These are phyloP conservation scores for Plasmodium adleri DNA, from an alignment of 169 alveolate genomes.

Conservation along the genomic window DNA sequence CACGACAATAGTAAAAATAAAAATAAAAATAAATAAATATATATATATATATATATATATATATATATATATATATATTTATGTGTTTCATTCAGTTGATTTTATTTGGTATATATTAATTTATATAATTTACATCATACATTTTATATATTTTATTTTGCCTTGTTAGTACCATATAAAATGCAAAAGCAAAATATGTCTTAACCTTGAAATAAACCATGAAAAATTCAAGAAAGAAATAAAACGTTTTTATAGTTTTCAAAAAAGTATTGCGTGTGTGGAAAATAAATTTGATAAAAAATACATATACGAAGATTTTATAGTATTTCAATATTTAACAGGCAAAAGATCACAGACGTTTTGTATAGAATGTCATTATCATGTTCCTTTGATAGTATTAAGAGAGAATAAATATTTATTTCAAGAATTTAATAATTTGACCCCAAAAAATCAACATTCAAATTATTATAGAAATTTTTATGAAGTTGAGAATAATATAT, in stretches of 20 bases:
- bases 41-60: slow-evolving; percentile 1
- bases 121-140: no score
- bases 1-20: slow-evolving; percentile 43
- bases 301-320: slow-evolving; percentile 51
- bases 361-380: slow-evolving; percentile 53
- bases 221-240: slow-evolving; percentile 40
- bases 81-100: background rate
- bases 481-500: slow-evolving; percentile 48
- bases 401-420: slow-evolving; percentile 61
- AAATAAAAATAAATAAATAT: background rate
- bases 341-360: slow-evolving; percentile 41
- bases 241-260: background rate
- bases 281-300: slow-evolving; percentile 30
- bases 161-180: slow-evolving; percentile 50
- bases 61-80: slow-evolving; percentile 7
- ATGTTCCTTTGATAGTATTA: slow-evolving; percentile 45
- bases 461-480: slow-evolving; percentile 40
- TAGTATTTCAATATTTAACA: slow-evolving; percentile 74
- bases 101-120: no score
- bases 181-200: slow-evolving; percentile 41
- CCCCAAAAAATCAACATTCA: slow-evolving; percentile 26
- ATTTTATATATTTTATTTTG: background rate
- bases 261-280: background rate
- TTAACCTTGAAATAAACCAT: slow-evolving; percentile 56
- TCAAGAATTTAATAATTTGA: slow-evolving; percentile 67